A percentile compares a stretch with the other conserved stretches of the same genome.
phyloP scores from a whole-genome alignment of 371 early-diverging fungal species.

The Cokeromyces recurvatus region DNA sequence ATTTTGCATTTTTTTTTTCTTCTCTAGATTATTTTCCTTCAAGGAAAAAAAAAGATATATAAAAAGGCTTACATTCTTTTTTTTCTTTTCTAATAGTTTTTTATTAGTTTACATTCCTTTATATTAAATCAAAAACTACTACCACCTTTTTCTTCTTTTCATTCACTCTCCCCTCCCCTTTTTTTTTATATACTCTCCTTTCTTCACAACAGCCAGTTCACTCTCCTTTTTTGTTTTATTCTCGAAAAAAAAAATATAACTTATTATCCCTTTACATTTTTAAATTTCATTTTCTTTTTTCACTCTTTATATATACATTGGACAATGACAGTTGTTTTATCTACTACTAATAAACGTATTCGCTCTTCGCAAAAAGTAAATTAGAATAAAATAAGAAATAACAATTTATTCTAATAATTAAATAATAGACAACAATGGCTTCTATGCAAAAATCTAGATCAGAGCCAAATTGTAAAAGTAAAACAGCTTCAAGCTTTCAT shows the following conservation, averaged over 20 bases:
- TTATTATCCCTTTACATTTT: neutral
- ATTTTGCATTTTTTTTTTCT: conserved; percentile 42
- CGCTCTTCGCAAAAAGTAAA: conserved; percentile 16
- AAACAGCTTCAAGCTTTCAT: conserved; percentile 10
- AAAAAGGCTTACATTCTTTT: too few species aligned
- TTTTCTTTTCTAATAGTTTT: too few species aligned
- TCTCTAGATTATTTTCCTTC: neutral
- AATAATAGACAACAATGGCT: conserved; percentile 17
- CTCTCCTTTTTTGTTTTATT: too few species aligned
- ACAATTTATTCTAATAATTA: neutral
- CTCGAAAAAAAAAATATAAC: neutral
- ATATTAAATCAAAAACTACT: too few species aligned
- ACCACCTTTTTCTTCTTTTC: too few species aligned
- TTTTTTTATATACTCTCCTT: too few species aligned
- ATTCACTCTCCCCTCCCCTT: too few species aligned
- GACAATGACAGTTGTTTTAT: conserved; percentile 14
- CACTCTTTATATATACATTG: neutral
- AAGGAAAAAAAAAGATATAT: too few species aligned
- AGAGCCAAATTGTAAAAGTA: conserved; percentile 34
- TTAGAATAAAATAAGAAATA: neutral
- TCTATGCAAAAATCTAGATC: conserved; percentile 43
- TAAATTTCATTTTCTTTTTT: neutral
- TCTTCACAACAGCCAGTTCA: too few species aligned
- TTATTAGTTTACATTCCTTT: too few species aligned
- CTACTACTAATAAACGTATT: conserved; percentile 4